phyloP scores from a whole-genome alignment of 805 yeast species.

The Yarrowia sp. region DNA sequence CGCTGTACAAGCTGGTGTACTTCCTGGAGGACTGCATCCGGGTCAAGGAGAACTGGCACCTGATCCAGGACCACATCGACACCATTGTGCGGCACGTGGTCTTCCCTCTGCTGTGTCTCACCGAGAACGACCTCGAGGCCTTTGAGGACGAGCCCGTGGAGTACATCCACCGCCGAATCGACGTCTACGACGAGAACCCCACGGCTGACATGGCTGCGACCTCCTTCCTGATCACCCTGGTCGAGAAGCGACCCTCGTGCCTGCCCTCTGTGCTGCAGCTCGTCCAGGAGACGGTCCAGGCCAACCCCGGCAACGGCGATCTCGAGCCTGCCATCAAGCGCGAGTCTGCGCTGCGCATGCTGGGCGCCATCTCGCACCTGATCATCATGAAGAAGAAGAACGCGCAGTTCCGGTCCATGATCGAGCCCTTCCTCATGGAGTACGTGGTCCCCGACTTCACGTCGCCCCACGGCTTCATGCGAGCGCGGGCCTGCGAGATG shows the following conservation, averaged over 20 bases:
- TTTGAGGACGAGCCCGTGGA: conserved; percentile 88
- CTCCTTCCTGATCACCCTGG: conserved; percentile 63
- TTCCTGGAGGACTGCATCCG: conserved; percentile 63
- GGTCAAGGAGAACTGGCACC: conserved; percentile 61
- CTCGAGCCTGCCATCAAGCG: conserved; percentile 53
- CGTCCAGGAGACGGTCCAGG: conserved; percentile 49
- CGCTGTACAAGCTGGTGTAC: conserved; percentile 61
- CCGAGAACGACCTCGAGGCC: conserved; percentile 49
- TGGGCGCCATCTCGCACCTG: conserved; percentile 65
- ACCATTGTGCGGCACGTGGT: conserved; percentile 67
- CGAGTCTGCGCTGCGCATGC: conserved; percentile 76
- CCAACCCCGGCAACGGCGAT: conserved; percentile 36
- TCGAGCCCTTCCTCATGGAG: conserved; percentile 58
- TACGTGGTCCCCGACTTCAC: conserved; percentile 71
- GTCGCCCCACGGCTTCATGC: conserved; percentile 60
- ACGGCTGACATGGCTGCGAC: conserved; percentile 81
- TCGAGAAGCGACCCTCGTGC: conserved; percentile 42
- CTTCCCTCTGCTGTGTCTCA: conserved; percentile 62
- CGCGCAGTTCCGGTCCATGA: conserved; percentile 58
- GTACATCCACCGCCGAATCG: conserved; percentile 72
- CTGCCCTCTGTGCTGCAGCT: conserved; percentile 48
- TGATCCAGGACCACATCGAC: conserved; percentile 63
- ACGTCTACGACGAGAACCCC: conserved; percentile 54
- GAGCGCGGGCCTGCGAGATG: conserved; percentile 55
- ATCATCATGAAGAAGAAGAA: conserved; percentile 55